phyloP scores from a whole-genome alignment of 1,284 basidiomycete species.

The Lentinus polychrous region DNA sequence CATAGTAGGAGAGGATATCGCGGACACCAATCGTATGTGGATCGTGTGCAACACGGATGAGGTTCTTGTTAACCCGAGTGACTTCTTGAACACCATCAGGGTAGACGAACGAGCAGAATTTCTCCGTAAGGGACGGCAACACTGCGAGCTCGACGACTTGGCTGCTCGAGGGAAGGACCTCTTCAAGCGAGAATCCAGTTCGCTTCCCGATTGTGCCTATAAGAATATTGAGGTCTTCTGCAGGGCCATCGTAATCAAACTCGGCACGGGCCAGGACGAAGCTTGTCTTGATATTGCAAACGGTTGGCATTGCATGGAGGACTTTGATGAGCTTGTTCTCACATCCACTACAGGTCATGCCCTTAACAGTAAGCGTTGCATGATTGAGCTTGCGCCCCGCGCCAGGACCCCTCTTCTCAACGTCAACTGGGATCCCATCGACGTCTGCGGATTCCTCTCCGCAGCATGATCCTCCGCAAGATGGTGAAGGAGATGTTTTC shows the following conservation, averaged over 20 bases:
- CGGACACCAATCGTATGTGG: slow-evolving; percentile 21
- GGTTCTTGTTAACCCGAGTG: slow-evolving; percentile 14
- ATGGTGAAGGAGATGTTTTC: background rate
- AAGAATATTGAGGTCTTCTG: slow-evolving; percentile 16
- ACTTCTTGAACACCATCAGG: slow-evolving; percentile 19
- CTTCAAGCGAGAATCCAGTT: slow-evolving; percentile 23
- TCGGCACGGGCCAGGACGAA: slow-evolving; percentile 26
- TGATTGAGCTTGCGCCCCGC: slow-evolving; percentile 9
- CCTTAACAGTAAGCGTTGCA: slow-evolving; percentile 22
- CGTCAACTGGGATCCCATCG: background rate
- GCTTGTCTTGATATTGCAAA: slow-evolving; percentile 26
- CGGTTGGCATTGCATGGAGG: slow-evolving; percentile 16
- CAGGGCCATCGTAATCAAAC: slow-evolving; percentile 22
- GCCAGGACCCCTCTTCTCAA: slow-evolving; percentile 7
- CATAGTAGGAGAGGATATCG: slow-evolving; percentile 18
- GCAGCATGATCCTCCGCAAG: slow-evolving; percentile 8
- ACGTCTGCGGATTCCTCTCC: background rate
- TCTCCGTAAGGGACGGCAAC: slow-evolving; percentile 10
- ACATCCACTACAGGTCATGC: slow-evolving; percentile 29
- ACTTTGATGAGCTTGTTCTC: slow-evolving; percentile 26
- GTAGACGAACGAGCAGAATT: slow-evolving; percentile 9
- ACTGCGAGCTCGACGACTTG: slow-evolving; percentile 18
- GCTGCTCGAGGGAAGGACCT: slow-evolving; percentile 15
- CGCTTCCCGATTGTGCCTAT: slow-evolving; percentile 23
- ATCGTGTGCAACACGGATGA: slow-evolving; percentile 17